A percentile compares a stretch with the other conserved stretches of the same genome.
Evolutionary conservation across 2,329 filamentous ascomycete genomes (phyloP).

Genomic region (Cladosporium sp.): DNA sequence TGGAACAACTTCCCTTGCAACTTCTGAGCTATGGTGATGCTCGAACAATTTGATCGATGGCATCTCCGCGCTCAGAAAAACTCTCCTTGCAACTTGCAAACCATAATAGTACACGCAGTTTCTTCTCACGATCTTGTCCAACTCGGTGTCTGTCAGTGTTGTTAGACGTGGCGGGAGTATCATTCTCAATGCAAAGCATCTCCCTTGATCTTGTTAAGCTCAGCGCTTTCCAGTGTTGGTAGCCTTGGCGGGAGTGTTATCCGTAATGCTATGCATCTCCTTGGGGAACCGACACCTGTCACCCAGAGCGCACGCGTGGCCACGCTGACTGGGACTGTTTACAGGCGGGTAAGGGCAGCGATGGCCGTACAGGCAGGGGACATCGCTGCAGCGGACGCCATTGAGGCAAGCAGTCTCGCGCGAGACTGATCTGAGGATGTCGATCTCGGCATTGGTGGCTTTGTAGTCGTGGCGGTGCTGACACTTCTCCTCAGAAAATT

Average conservation of each 20-base stretch:
- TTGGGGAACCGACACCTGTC: slow-evolving; percentile 59
- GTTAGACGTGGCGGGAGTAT: background rate
- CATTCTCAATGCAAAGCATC: slow-evolving; percentile 58
- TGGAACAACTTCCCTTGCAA: background rate
- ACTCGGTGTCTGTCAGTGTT: background rate
- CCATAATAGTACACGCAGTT: background rate
- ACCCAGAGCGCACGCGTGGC: slow-evolving; percentile 59
- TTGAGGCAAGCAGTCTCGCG: slow-evolving; percentile 64
- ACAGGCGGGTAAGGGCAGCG: slow-evolving; percentile 55
- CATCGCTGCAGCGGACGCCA: slow-evolving; percentile 58
- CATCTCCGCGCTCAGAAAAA: background rate
- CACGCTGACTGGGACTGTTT: slow-evolving; percentile 45
- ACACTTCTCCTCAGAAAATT: slow-evolving; percentile 46
- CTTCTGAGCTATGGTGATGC: no score
- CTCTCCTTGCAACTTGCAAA: background rate
- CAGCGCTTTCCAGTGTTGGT: background rate
- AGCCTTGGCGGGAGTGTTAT: slow-evolving; percentile 36
- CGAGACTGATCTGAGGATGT: slow-evolving; percentile 58
- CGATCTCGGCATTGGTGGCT: slow-evolving; percentile 54
- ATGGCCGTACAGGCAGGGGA: slow-evolving; percentile 64
- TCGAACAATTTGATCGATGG: no score
- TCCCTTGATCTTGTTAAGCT: background rate
- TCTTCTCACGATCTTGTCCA: background rate
- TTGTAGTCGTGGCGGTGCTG: slow-evolving; percentile 58
- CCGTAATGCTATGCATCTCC: slow-evolving; percentile 57